These are phyloP conservation scores for Trichothecium sympodiale DNA, from an alignment of 2,329 filamentous ascomycete species.

Conservation along the genomic window DNA sequence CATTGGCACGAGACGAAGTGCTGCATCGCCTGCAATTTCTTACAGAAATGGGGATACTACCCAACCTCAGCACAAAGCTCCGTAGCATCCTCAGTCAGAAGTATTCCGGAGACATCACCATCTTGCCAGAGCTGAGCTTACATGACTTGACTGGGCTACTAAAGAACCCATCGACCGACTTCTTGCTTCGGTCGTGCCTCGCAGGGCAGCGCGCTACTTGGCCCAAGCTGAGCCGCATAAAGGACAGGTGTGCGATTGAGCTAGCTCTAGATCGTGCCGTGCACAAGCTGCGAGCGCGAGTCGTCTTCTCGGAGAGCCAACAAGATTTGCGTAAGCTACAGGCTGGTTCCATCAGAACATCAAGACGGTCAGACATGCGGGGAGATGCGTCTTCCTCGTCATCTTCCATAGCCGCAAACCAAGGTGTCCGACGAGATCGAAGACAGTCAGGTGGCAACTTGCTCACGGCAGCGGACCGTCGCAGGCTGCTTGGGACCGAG, in stretches of 20 bases:
- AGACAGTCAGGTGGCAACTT: slow-evolving; percentile 41
- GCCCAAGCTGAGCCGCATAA: slow-evolving; percentile 77
- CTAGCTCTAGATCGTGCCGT: slow-evolving; percentile 70
- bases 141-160: slow-evolving; percentile 67
- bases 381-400: slow-evolving; percentile 5
- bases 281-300: slow-evolving; percentile 52
- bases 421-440: slow-evolving; percentile 22
- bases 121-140: slow-evolving; percentile 68
- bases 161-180: slow-evolving; percentile 74
- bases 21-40: slow-evolving; percentile 72
- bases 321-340: slow-evolving; percentile 42
- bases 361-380: too few relatives aligned
- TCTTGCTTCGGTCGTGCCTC: slow-evolving; percentile 70
- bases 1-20: slow-evolving; percentile 67
- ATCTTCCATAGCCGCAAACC: too few relatives aligned
- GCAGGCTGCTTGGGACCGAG: slow-evolving; percentile 23
- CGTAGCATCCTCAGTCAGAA: slow-evolving; percentile 77
- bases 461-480: slow-evolving; percentile 24
- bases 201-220: slow-evolving; percentile 80
- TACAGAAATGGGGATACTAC: slow-evolving; percentile 69
- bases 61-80: slow-evolving; percentile 67
- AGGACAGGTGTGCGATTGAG: slow-evolving; percentile 82
- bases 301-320: slow-evolving; percentile 58
- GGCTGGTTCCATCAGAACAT: slow-evolving; percentile 3
- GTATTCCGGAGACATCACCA: slow-evolving; percentile 92